A percentile compares a stretch with the other conserved stretches of the same genome.
Evolutionary conservation across 139 green algal genomes (phyloP).

Genomic region (Closterium sp.): DNA sequence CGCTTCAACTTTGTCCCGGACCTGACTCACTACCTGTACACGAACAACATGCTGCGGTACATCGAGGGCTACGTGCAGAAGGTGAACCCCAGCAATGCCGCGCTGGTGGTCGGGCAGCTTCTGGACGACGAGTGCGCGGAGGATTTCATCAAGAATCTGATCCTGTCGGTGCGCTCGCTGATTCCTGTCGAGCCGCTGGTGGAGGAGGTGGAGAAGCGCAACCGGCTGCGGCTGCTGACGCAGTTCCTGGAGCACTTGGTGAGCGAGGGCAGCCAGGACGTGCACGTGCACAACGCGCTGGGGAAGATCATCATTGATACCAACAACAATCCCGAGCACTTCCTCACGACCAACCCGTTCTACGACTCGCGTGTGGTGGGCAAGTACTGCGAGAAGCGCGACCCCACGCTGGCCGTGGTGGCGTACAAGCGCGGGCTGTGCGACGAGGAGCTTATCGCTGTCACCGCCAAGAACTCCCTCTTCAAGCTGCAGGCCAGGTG

Average conservation of each 20-base stretch:
- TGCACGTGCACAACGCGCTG: constrained; percentile 96
- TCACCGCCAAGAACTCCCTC: constrained; percentile 94
- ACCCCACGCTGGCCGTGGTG: constrained; percentile 94
- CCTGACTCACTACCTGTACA: constrained; percentile 91
- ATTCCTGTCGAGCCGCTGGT: constrained; percentile 80
- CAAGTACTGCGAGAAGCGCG: constrained; percentile 96
- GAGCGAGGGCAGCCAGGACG: constrained; percentile 85
- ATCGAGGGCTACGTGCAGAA: constrained; percentile 99
- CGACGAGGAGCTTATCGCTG: constrained; percentile 93
- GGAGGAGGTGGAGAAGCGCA: constrained; percentile 78
- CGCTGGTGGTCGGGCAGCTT: constrained; percentile 89
- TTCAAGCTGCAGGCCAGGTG: constrained; percentile 95
- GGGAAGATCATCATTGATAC: constrained; percentile 99
- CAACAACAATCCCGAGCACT: constrained; percentile 99
- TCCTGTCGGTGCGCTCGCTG: constrained; percentile 91
- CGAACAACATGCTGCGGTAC: constrained; percentile 89
- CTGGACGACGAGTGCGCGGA: constrained; percentile 93
- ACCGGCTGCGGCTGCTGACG: constrained; percentile 92
- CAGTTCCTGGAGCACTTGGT: constrained; percentile 98
- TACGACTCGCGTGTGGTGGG: constrained; percentile 90
- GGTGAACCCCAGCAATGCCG: constrained; percentile 66
- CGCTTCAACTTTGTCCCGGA: constrained; percentile 92
- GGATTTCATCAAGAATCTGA: constrained; percentile 96
- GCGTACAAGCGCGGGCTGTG: constrained; percentile 94
- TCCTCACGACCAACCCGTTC: constrained; percentile 99